Conservation (phyloP, 2,329 filamentous ascomycete species). For the Phoma sp. region DNA sequence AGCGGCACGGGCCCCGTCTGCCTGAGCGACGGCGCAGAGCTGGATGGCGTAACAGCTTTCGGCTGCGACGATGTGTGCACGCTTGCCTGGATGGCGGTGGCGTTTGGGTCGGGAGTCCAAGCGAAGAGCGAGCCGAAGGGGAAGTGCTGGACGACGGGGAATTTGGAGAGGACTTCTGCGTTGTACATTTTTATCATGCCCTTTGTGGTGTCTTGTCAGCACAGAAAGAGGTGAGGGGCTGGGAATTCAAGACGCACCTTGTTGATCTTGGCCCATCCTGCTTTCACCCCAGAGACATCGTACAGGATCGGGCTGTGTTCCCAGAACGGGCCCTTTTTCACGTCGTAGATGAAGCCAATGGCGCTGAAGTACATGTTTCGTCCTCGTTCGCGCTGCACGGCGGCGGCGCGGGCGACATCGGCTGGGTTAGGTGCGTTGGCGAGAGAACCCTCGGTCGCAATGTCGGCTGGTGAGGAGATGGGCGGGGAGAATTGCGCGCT, state of each 20-base stretch:
- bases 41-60: slow-evolving; percentile 26
- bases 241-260: slow-evolving; percentile 45
- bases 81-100: slow-evolving; percentile 39
- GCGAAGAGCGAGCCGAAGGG: slow-evolving; percentile 58
- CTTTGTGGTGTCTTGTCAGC: slow-evolving; percentile 47
- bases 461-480: slow-evolving; percentile 61
- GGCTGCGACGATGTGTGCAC: slow-evolving; percentile 48
- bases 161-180: slow-evolving; percentile 93
- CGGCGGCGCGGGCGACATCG: slow-evolving; percentile 61
- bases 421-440: slow-evolving; percentile 70
- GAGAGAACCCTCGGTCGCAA: slow-evolving; percentile 81
- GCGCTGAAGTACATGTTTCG: slow-evolving; percentile 86
- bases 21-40: slow-evolving; percentile 27
- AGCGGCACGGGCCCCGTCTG: slow-evolving; percentile 7
- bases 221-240: not conserved
- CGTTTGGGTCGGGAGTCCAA: slow-evolving; percentile 55
- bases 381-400: slow-evolving; percentile 50
- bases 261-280: slow-evolving; percentile 97
- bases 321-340: slow-evolving; percentile 97
- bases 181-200: slow-evolving; percentile 99
- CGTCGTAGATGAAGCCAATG: slow-evolving; percentile 95
- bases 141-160: slow-evolving; percentile 97
- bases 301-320: slow-evolving; percentile 89
- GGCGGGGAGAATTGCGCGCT: slow-evolving; percentile 87
- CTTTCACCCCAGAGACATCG: slow-evolving; percentile 88